Percentiles rank a stretch among this genome's conserved stretches.
These are phyloP conservation scores for Gypsophila paniculata DNA, from an alignment of 179 eudicot genomes.

Conservation along the genomic window DNA sequence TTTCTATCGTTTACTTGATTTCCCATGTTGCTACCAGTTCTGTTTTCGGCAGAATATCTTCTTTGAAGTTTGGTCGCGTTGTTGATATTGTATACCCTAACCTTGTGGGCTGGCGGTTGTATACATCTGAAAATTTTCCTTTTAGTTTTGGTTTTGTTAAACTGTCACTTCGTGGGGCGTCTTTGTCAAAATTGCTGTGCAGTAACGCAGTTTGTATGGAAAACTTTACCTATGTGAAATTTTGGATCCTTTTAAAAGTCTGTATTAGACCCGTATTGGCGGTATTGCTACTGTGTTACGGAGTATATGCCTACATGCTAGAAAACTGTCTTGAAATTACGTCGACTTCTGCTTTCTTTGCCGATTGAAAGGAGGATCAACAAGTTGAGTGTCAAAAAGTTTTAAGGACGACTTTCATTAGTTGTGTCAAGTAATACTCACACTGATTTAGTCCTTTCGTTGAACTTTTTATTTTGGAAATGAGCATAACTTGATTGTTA, in stretches of 20 bases:
- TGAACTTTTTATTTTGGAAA: too few relatives aligned
- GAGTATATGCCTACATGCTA: background rate
- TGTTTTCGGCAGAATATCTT: constrained; percentile 9
- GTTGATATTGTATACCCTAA: background rate
- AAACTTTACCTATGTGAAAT: background rate
- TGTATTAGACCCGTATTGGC: background rate
- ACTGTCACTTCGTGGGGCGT: background rate
- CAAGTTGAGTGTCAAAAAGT: too few relatives aligned
- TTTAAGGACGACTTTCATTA: too few relatives aligned
- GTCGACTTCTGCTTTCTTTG: background rate
- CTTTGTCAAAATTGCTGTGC: too few relatives aligned
- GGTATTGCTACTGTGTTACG: background rate
- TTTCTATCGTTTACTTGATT: background rate
- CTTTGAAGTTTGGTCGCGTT: background rate
- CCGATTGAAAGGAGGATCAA: background rate
- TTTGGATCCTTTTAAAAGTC: background rate
- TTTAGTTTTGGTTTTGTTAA: background rate
- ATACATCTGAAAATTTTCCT: background rate
- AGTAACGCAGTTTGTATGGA: background rate
- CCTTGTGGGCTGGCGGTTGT: background rate
- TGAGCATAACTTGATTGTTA: too few relatives aligned
- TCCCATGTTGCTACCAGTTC: background rate
- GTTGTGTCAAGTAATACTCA: too few relatives aligned
- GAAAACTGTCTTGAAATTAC: background rate
- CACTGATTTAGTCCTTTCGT: too few relatives aligned